Percentiles rank a stretch among this genome's conserved stretches.
phyloP scores from a whole-genome alignment of 169 alveolate genomes.

The Plasmodium adleri region DNA sequence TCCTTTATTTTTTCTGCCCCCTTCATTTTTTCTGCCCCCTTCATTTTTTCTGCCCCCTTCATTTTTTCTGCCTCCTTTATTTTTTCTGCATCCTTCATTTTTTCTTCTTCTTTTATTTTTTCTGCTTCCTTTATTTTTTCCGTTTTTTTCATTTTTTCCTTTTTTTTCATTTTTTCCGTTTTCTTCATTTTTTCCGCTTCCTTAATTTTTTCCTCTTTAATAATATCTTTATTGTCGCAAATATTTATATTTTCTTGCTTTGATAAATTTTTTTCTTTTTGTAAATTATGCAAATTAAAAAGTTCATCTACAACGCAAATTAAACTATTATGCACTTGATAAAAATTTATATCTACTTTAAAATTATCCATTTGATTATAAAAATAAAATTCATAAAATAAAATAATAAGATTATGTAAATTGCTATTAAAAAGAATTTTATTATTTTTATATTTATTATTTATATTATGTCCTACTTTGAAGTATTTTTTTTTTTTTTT shows the following conservation, averaged over 20 bases:
- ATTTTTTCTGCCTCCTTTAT: no score
- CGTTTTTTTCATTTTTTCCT: background rate
- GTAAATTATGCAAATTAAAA: constrained; percentile 19
- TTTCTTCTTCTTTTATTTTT: no score
- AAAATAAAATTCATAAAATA: constrained; percentile 52
- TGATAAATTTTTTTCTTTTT: background rate
- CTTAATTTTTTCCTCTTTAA: no score
- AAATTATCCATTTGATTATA: constrained; percentile 25
- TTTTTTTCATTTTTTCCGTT: background rate
- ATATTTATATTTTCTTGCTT: background rate
- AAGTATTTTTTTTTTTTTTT: background rate
- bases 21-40: no score
- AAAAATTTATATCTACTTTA: constrained; percentile 28
- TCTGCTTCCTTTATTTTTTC: background rate
- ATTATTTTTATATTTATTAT: constrained; percentile 12
- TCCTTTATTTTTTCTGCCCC: no score
- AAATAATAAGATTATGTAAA: constrained; percentile 27
- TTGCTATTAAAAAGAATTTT: background rate
- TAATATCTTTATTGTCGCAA: background rate
- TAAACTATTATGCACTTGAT: constrained; percentile 44
- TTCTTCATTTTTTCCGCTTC: background rate
- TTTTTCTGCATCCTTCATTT: background rate
- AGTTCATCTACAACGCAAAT: constrained; percentile 63
- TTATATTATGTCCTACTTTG: no score
- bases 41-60: background rate